Evolutionary conservation across 768 basidiomycete genomes (phyloP), one percentile per base, ranked within the genome.

Genomic region (Termitomyces bulborhizus): DNA sequence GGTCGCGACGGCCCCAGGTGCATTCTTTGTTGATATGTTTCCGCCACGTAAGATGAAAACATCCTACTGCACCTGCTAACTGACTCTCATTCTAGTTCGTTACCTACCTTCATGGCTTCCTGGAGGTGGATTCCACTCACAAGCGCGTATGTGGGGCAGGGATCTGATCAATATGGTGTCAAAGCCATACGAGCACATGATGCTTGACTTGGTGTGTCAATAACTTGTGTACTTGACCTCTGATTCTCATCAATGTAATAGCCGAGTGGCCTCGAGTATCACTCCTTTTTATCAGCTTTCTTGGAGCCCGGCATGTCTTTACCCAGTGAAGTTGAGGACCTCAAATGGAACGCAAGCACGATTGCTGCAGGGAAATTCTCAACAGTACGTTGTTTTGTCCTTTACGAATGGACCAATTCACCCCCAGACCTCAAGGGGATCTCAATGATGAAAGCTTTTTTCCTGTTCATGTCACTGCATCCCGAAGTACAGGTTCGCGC

Each of bases 401-500:
- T 21, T 21, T 21, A 1, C 21, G 2, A 21, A 18, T 3, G 8
- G n/a, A 40, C 7, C 3, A 3, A 9, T 40, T 13, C 39, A 9
- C n/a, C 18, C 7, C 39, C 39, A 18, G 9, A 7, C 6, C 1
- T 39, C 12, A 15, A 43, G 53, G 16, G 46, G 0, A 7, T 54
- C 21, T 29, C 57, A 13, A n/a, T 29, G 9, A n/a, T 59, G 1
- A 29, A 63, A 21, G 64, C 66, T 4, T 68, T 70, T 49, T 64
- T 68, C 54, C 44, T 67, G 9, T 64, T 66, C 4, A 71, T 71
- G 67, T 57, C 62, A 1, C 54, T 68, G 6, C 59, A 64, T 51
- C 67, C 69, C 1, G 60, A 64, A 0, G 60, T 67, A 0, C 63
- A 64, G 39, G 39, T 37, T 3, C 59, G 48, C 32, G 66, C 67